Percentiles rank a stretch among this genome's conserved stretches.
Evolutionary conservation across 257 asterid genomes (phyloP).

Genomic region (Solanum dulcamara): DNA sequence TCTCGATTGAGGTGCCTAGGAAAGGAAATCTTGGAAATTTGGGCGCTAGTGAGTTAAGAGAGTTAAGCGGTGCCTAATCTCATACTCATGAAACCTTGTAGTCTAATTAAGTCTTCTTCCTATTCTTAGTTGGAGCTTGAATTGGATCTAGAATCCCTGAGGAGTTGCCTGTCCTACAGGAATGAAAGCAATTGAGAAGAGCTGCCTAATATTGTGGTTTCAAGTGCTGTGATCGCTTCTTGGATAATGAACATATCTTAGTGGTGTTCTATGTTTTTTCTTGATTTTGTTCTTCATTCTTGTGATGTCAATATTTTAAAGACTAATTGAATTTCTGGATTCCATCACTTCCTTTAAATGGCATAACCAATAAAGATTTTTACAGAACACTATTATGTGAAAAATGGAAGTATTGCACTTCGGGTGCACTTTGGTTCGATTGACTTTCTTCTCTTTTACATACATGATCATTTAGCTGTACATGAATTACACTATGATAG

Average conservation of each 20-base stretch:
- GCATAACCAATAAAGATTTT: neutral
- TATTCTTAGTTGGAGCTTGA: neutral
- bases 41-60: neutral
- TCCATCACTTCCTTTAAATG: neutral
- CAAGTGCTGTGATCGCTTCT: neutral
- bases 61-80: neutral
- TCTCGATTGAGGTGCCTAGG: neutral
- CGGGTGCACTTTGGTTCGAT: neutral
- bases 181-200: neutral
- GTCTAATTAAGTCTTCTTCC: neutral
- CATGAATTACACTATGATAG: neutral
- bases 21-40: neutral
- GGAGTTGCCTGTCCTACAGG: neutral
- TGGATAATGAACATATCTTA: neutral
- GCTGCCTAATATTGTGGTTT: neutral
- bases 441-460: neutral
- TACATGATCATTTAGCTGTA: neutral
- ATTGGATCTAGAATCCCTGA: neutral
- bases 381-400: neutral
- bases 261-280: neutral
- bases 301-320: neutral
- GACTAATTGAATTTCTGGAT: neutral
- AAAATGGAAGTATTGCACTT: neutral
- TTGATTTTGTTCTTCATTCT: neutral
- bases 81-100: neutral